These are phyloP conservation scores for Petasospora rhodanensis DNA, from an alignment of 1,139 yeast genomes.

Conservation along the genomic window DNA sequence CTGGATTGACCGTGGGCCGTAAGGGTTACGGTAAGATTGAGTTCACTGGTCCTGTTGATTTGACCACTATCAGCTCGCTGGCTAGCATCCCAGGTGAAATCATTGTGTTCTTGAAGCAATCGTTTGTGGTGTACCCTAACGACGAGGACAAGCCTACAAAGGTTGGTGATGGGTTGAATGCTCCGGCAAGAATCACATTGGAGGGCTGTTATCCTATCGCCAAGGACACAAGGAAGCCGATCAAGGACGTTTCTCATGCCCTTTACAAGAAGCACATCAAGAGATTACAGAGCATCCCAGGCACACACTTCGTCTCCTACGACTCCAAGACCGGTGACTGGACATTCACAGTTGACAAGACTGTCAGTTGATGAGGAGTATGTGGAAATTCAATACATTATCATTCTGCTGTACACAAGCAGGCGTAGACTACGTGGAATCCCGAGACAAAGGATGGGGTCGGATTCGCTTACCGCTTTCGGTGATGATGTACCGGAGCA, in stretches of 20 bases:
- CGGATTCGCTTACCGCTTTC: too few species aligned
- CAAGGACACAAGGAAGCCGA: conserved; percentile 66
- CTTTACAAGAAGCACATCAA: conserved; percentile 65
- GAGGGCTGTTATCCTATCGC: conserved; percentile 77
- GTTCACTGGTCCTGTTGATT: conserved; percentile 78
- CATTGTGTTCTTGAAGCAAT: conserved; percentile 54
- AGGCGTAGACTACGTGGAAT: too few species aligned
- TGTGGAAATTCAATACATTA: too few species aligned
- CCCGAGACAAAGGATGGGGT: too few species aligned
- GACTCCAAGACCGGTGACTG: conserved; percentile 80
- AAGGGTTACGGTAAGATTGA: conserved; percentile 72
- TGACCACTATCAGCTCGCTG: conserved; percentile 57
- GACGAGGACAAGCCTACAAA: conserved; percentile 53
- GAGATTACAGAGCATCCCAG: conserved; percentile 57
- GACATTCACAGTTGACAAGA: conserved; percentile 54
- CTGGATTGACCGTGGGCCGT: conserved; percentile 73
- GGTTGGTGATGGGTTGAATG: conserved; percentile 78
- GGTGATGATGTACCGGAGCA: too few species aligned
- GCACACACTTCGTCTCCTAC: conserved; percentile 65
- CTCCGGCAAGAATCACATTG: conserved; percentile 67
- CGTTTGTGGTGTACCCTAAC: conserved; percentile 74
- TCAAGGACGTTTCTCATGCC: conserved; percentile 75
- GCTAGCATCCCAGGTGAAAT: conserved; percentile 63
- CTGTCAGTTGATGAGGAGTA: conserved; percentile 13
- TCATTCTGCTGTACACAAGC: too few species aligned